Evolutionary conservation across 257 asterid species (phyloP).

Genomic region (Rauvolfia tetraphylla): DNA sequence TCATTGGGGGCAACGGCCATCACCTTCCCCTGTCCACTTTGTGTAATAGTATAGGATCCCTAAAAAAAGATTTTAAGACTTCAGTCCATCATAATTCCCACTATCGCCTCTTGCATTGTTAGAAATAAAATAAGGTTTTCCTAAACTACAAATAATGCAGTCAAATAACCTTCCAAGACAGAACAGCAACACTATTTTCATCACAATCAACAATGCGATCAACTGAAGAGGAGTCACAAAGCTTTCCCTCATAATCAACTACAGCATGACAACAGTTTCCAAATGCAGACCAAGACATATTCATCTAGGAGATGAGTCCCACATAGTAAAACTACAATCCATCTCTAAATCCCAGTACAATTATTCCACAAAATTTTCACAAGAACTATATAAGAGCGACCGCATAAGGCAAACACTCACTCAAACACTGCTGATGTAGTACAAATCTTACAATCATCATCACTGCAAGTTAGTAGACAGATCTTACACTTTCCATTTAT

Average conservation of each 20-base stretch:
- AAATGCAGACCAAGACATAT: neutral
- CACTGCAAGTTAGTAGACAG: neutral
- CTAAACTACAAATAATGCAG: neutral
- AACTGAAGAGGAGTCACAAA: neutral
- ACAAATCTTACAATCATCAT: neutral
- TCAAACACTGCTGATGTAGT: neutral
- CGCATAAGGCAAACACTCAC: neutral
- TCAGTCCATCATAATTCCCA: no score
- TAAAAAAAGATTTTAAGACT: no score
- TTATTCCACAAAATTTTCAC: neutral
- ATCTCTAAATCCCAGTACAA: neutral
- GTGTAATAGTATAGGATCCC: no score
- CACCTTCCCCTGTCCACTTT: no score
- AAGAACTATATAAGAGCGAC: neutral
- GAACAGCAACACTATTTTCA: neutral
- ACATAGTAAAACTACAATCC: neutral
- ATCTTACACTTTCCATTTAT: neutral
- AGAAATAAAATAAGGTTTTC: neutral
- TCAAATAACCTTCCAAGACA: neutral
- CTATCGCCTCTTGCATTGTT: neutral
- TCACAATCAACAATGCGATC: neutral
- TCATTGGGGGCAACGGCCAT: no score
- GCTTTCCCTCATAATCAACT: neutral
- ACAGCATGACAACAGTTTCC: neutral
- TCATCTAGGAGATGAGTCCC: neutral